These are phyloP conservation scores for Isabelozyma gotoi DNA, from an alignment of 805 yeast species.

Conservation along the genomic window DNA sequence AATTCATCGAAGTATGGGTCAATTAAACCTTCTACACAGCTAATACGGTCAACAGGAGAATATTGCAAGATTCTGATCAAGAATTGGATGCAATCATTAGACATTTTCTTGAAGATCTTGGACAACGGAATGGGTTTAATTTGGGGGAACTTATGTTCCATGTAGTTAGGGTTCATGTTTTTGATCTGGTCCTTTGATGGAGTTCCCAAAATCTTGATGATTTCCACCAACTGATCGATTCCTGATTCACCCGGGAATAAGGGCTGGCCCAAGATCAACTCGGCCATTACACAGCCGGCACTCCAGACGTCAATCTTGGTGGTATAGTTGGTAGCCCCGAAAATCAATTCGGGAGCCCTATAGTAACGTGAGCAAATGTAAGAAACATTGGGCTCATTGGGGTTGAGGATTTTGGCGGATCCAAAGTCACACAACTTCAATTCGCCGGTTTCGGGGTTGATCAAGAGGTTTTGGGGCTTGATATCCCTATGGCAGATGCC, in stretches of 20 bases:
- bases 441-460: conserved; percentile 81
- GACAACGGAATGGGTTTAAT: conserved; percentile 74
- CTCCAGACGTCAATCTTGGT: conserved; percentile 98
- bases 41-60: conserved; percentile 64
- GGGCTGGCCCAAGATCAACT: conserved; percentile 91
- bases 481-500: conserved; percentile 93
- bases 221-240: conserved; percentile 94
- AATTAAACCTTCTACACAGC: conserved; percentile 54
- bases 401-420: conserved; percentile 85
- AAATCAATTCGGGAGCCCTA: conserved; percentile 95
- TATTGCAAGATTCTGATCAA: conserved; percentile 60
- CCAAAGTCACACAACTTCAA: conserved; percentile 96
- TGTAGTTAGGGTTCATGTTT: conserved; percentile 94
- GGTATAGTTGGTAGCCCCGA: conserved; percentile 95
- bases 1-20: conserved; percentile 58
- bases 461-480: conserved; percentile 84
- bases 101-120: conserved; percentile 62
- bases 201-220: conserved; percentile 92
- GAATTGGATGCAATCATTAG: conserved; percentile 54
- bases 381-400: conserved; percentile 91
- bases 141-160: conserved; percentile 94
- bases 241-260: conserved; percentile 98
- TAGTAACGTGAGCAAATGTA: conserved; percentile 96
- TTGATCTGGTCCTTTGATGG: conserved; percentile 90
- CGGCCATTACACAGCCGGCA: conserved; percentile 98